Evolutionary conservation across 2,329 filamentous ascomycete genomes (phyloP), one percentile per base, ranked within the genome.

Genomic region (Cadophora gregata): DNA sequence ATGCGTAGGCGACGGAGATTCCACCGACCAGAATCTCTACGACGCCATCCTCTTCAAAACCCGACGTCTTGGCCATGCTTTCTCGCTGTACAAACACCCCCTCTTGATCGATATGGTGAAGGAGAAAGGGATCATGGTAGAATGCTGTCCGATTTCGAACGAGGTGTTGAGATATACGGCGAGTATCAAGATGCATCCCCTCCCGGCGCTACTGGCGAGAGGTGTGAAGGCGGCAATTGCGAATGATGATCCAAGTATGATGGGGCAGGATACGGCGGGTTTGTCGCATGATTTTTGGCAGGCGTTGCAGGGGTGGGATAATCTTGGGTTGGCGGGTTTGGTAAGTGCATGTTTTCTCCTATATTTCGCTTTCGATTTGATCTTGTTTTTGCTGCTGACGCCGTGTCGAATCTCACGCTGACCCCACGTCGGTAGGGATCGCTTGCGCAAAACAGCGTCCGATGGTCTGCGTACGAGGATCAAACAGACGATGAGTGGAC

Each of bases 271-370:
- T 60, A 87, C 85, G 9, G 90, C 88, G 27, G 93, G 92, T 33
- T 87, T 95, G 84, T 94, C 90, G 1, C 91, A 96, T 79, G 93
- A 97, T 79, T 97, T 96, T 77, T 97, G 93, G 92, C 93, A 96
- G 78, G 90, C 91, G 0, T 81, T 97, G 24, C 93, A 97, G 78
- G 93, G 92, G 0, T 95, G 93, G 86, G 90, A 96, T 64, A 96
- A 95, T 76, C 84, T 97, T 16, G 94, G 93, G 0, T 82, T 97
- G 2, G 92, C 91, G 14, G 94, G 93, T 0, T 80, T 97, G 61
- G 94, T 91, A 0, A 90, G 89, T 69, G 4, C 14, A 36, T 21
- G 21, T 60, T 12, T 25, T 51, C 5, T 33, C 31, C 5, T 25
- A 1, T 25, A n/a, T 42, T 36, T 59, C 7, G 19, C 3, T 7